A percentile compares a stretch with the other conserved stretches of the same genome.
Evolutionary conservation across 805 yeast species (phyloP).

Genomic region (Osmozyma mogii): DNA sequence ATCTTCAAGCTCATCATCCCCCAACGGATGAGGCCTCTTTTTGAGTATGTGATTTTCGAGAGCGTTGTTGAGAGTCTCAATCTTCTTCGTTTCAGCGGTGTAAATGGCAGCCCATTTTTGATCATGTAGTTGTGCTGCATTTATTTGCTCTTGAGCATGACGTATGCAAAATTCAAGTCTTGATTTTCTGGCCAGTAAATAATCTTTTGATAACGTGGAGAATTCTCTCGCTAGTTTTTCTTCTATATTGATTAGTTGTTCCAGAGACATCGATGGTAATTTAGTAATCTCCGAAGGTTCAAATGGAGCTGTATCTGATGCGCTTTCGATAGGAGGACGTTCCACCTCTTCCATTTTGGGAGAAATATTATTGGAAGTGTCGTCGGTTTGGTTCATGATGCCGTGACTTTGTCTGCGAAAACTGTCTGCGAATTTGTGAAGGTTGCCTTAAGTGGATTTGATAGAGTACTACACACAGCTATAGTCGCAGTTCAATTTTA

Average conservation of each 20-base stretch:
- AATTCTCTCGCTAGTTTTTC: slow-evolving; percentile 17
- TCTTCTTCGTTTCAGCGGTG: slow-evolving; percentile 26
- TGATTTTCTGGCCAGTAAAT: slow-evolving; percentile 20
- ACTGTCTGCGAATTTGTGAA: not conserved
- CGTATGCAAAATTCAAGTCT: slow-evolving; percentile 22
- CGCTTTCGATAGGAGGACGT: not conserved
- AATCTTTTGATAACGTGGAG: slow-evolving; percentile 15
- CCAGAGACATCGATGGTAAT: slow-evolving; percentile 15
- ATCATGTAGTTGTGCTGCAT: slow-evolving; percentile 20
- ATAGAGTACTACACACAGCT: not conserved
- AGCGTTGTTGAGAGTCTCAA: slow-evolving; percentile 22
- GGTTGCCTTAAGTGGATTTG: not conserved
- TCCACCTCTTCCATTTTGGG: not conserved
- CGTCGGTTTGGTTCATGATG: not conserved
- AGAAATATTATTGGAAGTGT: not conserved
- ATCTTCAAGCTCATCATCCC: slow-evolving; percentile 25
- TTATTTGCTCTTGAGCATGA: slow-evolving; percentile 17
- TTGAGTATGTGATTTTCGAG: slow-evolving; percentile 23
- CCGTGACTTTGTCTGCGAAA: not conserved
- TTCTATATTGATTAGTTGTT: slow-evolving; percentile 19
- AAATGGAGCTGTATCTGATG: slow-evolving; percentile 5
- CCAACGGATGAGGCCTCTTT: slow-evolving; percentile 3
- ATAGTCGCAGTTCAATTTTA: too few relatives aligned
- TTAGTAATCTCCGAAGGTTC: slow-evolving; percentile 9
- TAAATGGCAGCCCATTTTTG: slow-evolving; percentile 25